phyloP scores from a whole-genome alignment of 2,329 filamentous ascomycete species.

The Rhynchosporium graminicola region DNA sequence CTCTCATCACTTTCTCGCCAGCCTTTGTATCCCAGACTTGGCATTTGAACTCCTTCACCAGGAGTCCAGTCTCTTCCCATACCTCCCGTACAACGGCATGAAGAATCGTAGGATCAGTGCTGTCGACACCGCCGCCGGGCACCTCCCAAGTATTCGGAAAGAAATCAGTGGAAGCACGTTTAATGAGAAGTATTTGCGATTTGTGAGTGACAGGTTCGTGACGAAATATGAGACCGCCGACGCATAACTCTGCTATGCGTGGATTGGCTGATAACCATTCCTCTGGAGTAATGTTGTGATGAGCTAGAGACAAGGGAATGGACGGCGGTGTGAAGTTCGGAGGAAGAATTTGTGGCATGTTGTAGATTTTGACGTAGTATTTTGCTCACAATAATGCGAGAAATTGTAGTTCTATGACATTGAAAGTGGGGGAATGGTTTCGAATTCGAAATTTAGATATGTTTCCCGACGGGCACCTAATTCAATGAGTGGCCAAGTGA shows the following conservation, averaged over 20 bases:
- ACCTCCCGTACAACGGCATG: constrained; percentile 50
- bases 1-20: neutral
- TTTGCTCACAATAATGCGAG: too few relatives aligned
- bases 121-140: constrained; percentile 51
- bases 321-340: neutral
- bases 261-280: neutral
- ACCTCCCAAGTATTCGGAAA: constrained; percentile 49
- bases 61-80: constrained; percentile 49
- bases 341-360: neutral
- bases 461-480: too few relatives aligned
- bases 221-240: constrained; percentile 17
- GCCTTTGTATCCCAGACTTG: neutral
- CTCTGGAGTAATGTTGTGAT: neutral
- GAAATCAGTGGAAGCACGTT: constrained; percentile 21
- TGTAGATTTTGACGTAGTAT: neutral
- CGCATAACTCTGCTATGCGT: neutral
- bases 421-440: too few relatives aligned
- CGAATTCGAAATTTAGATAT: too few relatives aligned
- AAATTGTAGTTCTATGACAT: too few relatives aligned
- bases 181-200: constrained; percentile 18
- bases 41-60: neutral
- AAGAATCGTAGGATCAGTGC: constrained; percentile 46
- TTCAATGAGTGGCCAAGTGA: too few relatives aligned
- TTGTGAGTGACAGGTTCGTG: neutral
- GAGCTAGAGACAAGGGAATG: neutral